Percentiles rank a stretch among this genome's conserved stretches.
Conservation (phyloP, 805 yeast species). For the Saturnispora quitensis region DNA sequence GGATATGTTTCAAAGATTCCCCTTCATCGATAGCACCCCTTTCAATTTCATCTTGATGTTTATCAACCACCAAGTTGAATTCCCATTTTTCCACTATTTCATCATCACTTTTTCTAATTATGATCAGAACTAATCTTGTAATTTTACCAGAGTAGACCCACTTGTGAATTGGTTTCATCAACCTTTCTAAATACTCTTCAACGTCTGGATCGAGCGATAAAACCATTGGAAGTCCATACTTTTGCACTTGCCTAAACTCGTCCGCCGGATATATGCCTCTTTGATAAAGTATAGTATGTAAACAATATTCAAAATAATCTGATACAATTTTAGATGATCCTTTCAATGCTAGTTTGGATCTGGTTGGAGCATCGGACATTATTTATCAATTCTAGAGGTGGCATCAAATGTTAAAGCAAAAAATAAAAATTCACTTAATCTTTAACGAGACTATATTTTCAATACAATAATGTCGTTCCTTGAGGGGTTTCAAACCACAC, state of each 20-base stretch:
- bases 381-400: not conserved
- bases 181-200: conserved; percentile 52
- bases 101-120: conserved; percentile 57
- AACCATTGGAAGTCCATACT: conserved; percentile 70
- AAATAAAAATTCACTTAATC: not conserved
- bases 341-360: conserved; percentile 50
- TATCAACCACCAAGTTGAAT: conserved; percentile 29
- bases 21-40: conserved; percentile 18
- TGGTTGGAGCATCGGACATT: conserved; percentile 23
- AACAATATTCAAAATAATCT: conserved; percentile 77
- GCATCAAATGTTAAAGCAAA: not conserved
- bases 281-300: conserved; percentile 76
- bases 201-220: conserved; percentile 71
- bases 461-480: conserved; percentile 12
- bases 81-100: conserved; percentile 83
- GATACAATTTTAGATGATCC: conserved; percentile 76
- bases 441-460: not conserved
- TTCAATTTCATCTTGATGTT: conserved; percentile 11
- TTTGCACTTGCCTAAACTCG: conserved; percentile 67
- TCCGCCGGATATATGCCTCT: conserved; percentile 85
- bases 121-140: conserved; percentile 58
- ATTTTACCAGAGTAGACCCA: conserved; percentile 72
- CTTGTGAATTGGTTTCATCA: conserved; percentile 57
- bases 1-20: conserved; percentile 38
- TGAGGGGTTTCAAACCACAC: conserved; percentile 13